Evolutionary conservation across 192 early-diverging fungal species (phyloP).

Genomic region (Backusella liffmaniae): DNA sequence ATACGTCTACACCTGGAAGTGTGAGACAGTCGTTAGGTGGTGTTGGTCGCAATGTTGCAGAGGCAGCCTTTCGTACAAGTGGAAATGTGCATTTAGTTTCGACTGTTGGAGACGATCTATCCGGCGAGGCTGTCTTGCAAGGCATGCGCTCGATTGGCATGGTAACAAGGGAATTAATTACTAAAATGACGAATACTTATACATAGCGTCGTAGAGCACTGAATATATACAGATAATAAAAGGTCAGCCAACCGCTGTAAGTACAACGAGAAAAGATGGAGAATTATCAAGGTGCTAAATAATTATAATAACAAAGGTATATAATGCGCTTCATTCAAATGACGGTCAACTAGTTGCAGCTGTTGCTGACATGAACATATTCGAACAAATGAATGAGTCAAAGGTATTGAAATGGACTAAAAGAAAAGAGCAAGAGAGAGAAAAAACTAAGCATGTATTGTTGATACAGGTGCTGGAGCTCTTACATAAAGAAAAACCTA

Average conservation of each 20-base stretch:
- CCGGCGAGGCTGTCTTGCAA: constrained; percentile 53
- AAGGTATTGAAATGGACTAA: constrained; percentile 29
- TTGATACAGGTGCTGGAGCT: constrained; percentile 30
- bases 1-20: constrained; percentile 74
- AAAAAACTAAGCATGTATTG: background rate
- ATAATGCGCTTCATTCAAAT: constrained; percentile 73
- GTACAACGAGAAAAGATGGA: background rate
- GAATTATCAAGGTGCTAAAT: constrained; percentile 29
- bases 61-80: constrained; percentile 68
- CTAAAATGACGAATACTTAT: constrained; percentile 9
- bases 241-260: constrained; percentile 53
- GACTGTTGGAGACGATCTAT: constrained; percentile 69
- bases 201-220: constrained; percentile 21
- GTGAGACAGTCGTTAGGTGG: constrained; percentile 75
- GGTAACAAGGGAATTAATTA: constrained; percentile 30
- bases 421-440: constrained; percentile 1
- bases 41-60: constrained; percentile 91
- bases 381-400: constrained; percentile 45
- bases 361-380: constrained; percentile 93
- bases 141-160: constrained; percentile 58
- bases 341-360: constrained; percentile 76
- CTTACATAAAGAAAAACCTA: constrained; percentile 38
- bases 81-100: constrained; percentile 60
- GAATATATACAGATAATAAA: constrained; percentile 30
- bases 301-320: constrained; percentile 38